These are phyloP conservation scores for Curvularia eragrostidis DNA, from an alignment of 2,329 filamentous ascomycete genomes.

Conservation along the genomic window DNA sequence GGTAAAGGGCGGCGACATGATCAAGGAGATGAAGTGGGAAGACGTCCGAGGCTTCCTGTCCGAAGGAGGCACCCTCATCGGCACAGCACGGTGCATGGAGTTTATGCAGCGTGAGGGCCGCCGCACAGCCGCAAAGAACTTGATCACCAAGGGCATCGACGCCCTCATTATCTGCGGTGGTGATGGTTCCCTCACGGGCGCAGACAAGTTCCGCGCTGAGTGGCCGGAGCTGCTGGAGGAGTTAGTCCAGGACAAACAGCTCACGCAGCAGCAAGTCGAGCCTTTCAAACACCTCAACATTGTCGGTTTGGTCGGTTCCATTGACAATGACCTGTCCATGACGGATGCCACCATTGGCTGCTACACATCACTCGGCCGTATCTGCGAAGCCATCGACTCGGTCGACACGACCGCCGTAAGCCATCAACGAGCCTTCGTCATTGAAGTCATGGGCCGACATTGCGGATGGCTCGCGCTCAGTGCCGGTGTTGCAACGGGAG, in stretches of 20 bases:
- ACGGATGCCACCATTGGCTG: slow-evolving; percentile 98
- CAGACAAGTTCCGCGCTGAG: slow-evolving; percentile 89
- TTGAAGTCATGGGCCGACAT: slow-evolving; percentile 95
- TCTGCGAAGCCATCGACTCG: slow-evolving; percentile 95
- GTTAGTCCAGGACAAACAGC: slow-evolving; percentile 75
- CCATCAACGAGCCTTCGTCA: slow-evolving; percentile 94
- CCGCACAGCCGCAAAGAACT: slow-evolving; percentile 87
- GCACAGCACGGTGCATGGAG: slow-evolving; percentile 88
- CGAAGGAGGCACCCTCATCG: slow-evolving; percentile 93
- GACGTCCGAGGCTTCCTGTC: slow-evolving; percentile 94
- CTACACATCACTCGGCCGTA: slow-evolving; percentile 89
- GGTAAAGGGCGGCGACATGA: slow-evolving; percentile 86
- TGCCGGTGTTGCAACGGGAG: slow-evolving; percentile 91
- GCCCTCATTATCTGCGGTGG: slow-evolving; percentile 96
- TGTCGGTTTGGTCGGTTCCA: slow-evolving; percentile 93
- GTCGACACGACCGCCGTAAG: slow-evolving; percentile 95
- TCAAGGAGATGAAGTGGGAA: slow-evolving; percentile 87
- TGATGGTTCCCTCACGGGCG: slow-evolving; percentile 88
- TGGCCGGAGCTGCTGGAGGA: slow-evolving; percentile 90
- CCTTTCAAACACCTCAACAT: slow-evolving; percentile 92
- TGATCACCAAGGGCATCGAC: slow-evolving; percentile 91
- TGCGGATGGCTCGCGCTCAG: slow-evolving; percentile 98
- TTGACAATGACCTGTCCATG: slow-evolving; percentile 97
- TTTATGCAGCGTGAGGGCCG: slow-evolving; percentile 91
- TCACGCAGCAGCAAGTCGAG: slow-evolving; percentile 72